phyloP scores from a whole-genome alignment of 805 yeast genomes.

The Clavispora phyllophila region DNA sequence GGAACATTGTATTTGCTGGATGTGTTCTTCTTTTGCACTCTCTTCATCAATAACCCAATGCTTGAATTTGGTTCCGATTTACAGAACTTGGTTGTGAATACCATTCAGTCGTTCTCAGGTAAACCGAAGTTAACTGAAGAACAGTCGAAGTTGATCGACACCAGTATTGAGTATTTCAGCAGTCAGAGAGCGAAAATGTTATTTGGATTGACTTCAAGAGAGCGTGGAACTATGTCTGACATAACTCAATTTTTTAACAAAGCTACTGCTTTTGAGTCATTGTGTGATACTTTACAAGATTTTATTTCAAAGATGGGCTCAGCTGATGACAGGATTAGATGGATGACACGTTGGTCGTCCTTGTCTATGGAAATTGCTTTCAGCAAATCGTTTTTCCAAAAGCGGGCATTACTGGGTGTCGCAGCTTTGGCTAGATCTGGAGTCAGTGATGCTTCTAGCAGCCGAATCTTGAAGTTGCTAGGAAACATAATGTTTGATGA shows the following conservation, averaged over 20 bases:
- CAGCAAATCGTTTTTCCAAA: conserved; percentile 54
- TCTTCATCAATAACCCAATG: conserved; percentile 50
- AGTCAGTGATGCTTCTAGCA: conserved; percentile 49
- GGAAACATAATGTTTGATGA: conserved; percentile 13
- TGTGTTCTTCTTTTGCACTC: conserved; percentile 59
- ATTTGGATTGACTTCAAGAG: conserved; percentile 59
- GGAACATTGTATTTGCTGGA: conserved; percentile 69
- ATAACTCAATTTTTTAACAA: conserved; percentile 34
- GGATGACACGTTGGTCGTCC: conserved; percentile 65
- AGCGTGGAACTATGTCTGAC: conserved; percentile 31
- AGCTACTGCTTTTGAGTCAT: conserved; percentile 48
- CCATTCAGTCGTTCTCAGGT: conserved; percentile 63
- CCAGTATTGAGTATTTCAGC: conserved; percentile 42
- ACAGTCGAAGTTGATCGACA: conserved; percentile 39
- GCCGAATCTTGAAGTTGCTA: conserved; percentile 25
- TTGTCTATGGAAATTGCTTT: conserved; percentile 62
- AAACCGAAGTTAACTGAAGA: conserved; percentile 44
- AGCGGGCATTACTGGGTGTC: conserved; percentile 61
- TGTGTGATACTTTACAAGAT: conserved; percentile 50
- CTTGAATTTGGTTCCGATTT: conserved; percentile 56
- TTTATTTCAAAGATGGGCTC: conserved; percentile 48
- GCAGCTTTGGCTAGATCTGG: conserved; percentile 66
- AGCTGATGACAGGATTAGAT: conserved; percentile 43
- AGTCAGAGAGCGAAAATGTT: conserved; percentile 66
- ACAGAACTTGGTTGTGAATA: conserved; percentile 58